Base-by-base conservation (phyloP, 495 filamentous ascomycete species). In the Jackrogersella multiformis region DNA sequence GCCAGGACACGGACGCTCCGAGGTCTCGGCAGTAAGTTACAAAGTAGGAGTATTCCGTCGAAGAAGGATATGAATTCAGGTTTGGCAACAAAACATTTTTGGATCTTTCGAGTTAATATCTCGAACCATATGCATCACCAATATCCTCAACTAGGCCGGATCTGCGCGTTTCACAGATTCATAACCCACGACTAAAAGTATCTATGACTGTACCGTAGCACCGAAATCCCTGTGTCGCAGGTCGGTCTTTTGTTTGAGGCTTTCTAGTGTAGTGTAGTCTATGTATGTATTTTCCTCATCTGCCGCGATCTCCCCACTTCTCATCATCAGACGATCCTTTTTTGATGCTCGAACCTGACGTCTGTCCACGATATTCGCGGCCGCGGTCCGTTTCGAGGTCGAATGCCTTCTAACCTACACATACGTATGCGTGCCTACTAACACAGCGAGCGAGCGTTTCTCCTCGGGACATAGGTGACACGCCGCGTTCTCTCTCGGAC, bases 271-370 rank as follows among this genome's bases (percentile, higher is more conserved):
- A n/a, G n/a, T n/a, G n/a, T n/a, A n/a, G n/a, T n/a, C n/a, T n/a
- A n/a, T n/a, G n/a, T n/a, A n/a, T n/a, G n/a, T n/a, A 38, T 39
- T 52, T 68, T 56, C 41, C 61, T 61, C 57, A 72, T 67, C 65
- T 72, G 72, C 61, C 68, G 69, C 71, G 68, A 71, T 71, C 64
- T 72, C 66, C 55, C 26, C 56, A 44, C 53, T 51, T 60, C 54
- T 66, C 63, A 56, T 68, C 64, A 60, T 61, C 52, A 52, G 52
- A 48, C 36, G 64, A 65, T 65, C 60, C 63, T 56, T n/a, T n/a
- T n/a, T n/a, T 65, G 54, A 60, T 26, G 45, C 35, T 61, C 9
- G 35, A 45, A 45, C 57, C n/a, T 60, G 60, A 60, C 48, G 48
- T 55, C 48, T 56, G 26, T 30, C 26, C 4, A 59, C 34, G 46